Conservation (phyloP, 2,329 filamentous ascomycete species). For the Fusarium sp. region DNA sequence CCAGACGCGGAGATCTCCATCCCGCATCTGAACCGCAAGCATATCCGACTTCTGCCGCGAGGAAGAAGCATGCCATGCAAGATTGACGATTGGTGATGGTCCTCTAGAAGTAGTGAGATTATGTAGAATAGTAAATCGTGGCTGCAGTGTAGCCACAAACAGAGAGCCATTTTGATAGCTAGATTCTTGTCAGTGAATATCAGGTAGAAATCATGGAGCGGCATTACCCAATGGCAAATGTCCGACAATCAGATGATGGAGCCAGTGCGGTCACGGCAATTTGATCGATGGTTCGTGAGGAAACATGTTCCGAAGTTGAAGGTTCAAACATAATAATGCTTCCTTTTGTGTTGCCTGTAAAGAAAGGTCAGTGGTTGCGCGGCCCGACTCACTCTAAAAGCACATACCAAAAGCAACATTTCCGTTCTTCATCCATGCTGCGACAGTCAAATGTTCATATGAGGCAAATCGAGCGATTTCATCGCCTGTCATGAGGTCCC, state of each 20-base stretch:
- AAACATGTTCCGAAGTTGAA: slow-evolving; percentile 90
- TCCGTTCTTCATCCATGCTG: slow-evolving; percentile 96
- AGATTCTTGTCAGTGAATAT: slow-evolving; percentile 23
- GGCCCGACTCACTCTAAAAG: slow-evolving; percentile 6
- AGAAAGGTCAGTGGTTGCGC: slow-evolving; percentile 23
- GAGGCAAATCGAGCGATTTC: slow-evolving; percentile 93
- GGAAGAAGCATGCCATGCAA: slow-evolving; percentile 97
- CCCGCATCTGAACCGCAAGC: slow-evolving; percentile 90
- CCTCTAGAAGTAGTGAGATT: slow-evolving; percentile 86
- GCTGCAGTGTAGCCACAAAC: slow-evolving; percentile 87
- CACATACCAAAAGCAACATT: slow-evolving; percentile 92
- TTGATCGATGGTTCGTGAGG: slow-evolving; percentile 86
- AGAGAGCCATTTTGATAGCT: slow-evolving; percentile 97
- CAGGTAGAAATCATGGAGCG: neutral
- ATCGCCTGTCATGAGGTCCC: slow-evolving; percentile 92
- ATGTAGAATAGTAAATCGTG: slow-evolving; percentile 92
- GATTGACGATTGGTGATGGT: slow-evolving; percentile 86
- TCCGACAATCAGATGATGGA: slow-evolving; percentile 88
- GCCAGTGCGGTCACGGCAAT: slow-evolving; percentile 95
- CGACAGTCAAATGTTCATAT: slow-evolving; percentile 85
- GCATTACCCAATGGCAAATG: slow-evolving; percentile 91
- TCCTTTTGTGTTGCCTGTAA: slow-evolving; percentile 86
- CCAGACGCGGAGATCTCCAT: slow-evolving; percentile 95
- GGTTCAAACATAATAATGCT: slow-evolving; percentile 96
- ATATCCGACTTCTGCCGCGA: slow-evolving; percentile 97